Evolutionary conservation across 2,329 filamentous ascomycete species (phyloP).

Genomic region (Chalaropsis ovoidea): DNA sequence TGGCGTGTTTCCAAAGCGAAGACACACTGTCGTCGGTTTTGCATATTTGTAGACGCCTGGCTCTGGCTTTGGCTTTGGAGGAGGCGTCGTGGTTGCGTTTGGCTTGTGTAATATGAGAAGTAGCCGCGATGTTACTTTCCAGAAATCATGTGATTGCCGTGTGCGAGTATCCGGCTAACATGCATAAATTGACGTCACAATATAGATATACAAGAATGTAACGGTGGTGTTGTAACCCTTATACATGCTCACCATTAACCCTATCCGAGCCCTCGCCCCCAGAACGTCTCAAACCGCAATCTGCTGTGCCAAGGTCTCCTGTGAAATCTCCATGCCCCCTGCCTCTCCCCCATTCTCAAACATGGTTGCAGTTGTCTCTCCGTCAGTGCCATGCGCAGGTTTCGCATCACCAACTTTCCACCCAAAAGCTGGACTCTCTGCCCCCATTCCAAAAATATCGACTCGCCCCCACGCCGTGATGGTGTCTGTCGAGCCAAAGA

Average conservation of each 20-base stretch:
- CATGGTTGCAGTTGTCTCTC: neutral
- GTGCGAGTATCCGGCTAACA: too few species aligned
- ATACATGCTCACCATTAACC: neutral
- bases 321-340: neutral
- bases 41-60: neutral
- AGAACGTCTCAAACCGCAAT: neutral
- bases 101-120: too few species aligned
- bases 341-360: conserved; percentile 13
- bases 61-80: neutral
- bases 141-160: too few species aligned
- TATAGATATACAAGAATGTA: too few species aligned
- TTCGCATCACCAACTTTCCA: conserved; percentile 19
- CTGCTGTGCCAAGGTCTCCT: conserved; percentile 7
- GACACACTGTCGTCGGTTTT: neutral
- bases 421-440: conserved; percentile 23
- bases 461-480: conserved; percentile 21
- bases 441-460: conserved; percentile 20
- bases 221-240: neutral
- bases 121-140: too few species aligned
- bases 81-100: too few species aligned
- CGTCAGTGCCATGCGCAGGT: neutral
- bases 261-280: neutral
- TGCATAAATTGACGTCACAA: too few species aligned
- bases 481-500: conserved; percentile 37
- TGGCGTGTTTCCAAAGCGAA: neutral